phyloP scores from a whole-genome alignment of 1,284 basidiomycete genomes.

The Microbotryum scabiosae region DNA sequence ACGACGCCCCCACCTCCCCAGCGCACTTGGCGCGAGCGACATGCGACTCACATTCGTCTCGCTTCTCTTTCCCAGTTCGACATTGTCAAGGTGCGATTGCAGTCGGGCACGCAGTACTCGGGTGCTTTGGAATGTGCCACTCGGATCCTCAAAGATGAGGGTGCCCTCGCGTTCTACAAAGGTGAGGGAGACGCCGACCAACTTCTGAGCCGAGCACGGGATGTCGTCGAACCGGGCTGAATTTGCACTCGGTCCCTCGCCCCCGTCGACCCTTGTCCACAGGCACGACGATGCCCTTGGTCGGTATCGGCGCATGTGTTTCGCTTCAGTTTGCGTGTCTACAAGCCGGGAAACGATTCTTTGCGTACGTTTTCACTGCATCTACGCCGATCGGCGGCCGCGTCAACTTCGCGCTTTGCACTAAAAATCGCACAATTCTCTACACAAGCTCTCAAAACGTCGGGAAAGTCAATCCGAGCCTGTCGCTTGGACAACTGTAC shows the following conservation, averaged over 20 bases:
- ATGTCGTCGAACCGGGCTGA: neutral
- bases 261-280: neutral
- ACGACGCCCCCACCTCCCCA: neutral
- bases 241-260: neutral
- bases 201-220: neutral
- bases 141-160: constrained; percentile 81
- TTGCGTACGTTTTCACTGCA: constrained; percentile 49
- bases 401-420: neutral
- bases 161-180: constrained; percentile 93
- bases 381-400: constrained; percentile 6
- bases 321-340: constrained; percentile 94
- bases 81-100: constrained; percentile 91
- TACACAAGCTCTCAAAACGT: constrained; percentile 42
- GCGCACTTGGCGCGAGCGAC: neutral
- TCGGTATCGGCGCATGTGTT: constrained; percentile 91
- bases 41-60: neutral
- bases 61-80: constrained; percentile 58
- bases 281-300: constrained; percentile 85
- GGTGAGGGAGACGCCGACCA: constrained; percentile 36
- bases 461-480: constrained; percentile 56
- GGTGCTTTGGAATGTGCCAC: constrained; percentile 83
- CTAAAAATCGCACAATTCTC: too few relatives aligned
- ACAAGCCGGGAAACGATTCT: constrained; percentile 80
- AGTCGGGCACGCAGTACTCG: constrained; percentile 82
- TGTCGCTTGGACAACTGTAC: constrained; percentile 62